Conservation (phyloP, 1,139 yeast species). For the Sugiyamaella novakii region DNA sequence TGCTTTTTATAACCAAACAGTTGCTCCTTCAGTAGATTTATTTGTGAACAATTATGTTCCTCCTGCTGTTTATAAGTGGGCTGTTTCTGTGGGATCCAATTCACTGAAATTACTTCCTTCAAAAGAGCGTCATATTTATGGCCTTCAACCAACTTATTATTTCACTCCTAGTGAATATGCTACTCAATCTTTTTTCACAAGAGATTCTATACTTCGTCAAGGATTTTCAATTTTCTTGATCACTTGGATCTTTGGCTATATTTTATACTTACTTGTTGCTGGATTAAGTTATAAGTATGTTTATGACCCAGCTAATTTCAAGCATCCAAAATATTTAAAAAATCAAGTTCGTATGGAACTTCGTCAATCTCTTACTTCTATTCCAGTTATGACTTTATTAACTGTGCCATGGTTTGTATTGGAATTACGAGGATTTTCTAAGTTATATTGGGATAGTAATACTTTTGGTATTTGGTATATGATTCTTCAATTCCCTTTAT, state of each 20-base stretch:
- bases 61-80: conserved; percentile 12
- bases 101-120: conserved; percentile 13
- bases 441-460: conserved; percentile 65
- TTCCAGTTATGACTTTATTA: conserved; percentile 82
- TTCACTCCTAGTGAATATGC: conserved; percentile 57
- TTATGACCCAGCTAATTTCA: conserved; percentile 84
- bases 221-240: conserved; percentile 64
- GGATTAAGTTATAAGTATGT: conserved; percentile 70
- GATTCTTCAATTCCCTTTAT: conserved; percentile 66
- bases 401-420: conserved; percentile 88
- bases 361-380: conserved; percentile 71
- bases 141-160: conserved; percentile 51
- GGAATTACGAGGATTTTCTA: conserved; percentile 82
- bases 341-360: conserved; percentile 88
- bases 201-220: conserved; percentile 77
- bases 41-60: conserved; percentile 15
- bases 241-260: conserved; percentile 82
- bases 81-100: conserved; percentile 4
- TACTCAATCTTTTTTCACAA: conserved; percentile 61
- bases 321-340: conserved; percentile 93
- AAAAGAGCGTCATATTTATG: conserved; percentile 45
- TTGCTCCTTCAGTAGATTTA: conserved; percentile 11
- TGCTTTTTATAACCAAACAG: conserved; percentile 13
- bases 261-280: conserved; percentile 76
- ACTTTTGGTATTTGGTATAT: conserved; percentile 72